Conservation (phyloP, 257 asterid genomes). For the Gardenia jasminoides region DNA sequence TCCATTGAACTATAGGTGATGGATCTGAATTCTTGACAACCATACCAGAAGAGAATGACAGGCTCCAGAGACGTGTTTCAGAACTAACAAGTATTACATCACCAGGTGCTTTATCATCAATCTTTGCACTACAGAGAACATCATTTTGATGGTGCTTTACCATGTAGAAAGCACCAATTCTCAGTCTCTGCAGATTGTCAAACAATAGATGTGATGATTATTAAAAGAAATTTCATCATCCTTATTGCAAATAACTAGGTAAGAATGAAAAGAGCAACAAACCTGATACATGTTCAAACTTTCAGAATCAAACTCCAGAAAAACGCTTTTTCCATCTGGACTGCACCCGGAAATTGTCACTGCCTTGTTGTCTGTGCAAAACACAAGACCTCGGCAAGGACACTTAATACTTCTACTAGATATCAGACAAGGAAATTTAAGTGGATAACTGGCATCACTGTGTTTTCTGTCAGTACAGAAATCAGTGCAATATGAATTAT, state of each 20-base stretch:
- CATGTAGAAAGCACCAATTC: slow-evolving; percentile 62
- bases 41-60: slow-evolving; percentile 47
- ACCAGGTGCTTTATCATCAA: slow-evolving; percentile 21
- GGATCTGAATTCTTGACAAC: slow-evolving; percentile 38
- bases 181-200: slow-evolving; percentile 56
- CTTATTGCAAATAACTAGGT: background rate
- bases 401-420: slow-evolving; percentile 32
- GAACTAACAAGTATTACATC: slow-evolving; percentile 46
- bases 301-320: slow-evolving; percentile 65
- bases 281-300: slow-evolving; percentile 61
- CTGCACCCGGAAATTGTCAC: slow-evolving; percentile 38
- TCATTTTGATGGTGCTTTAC: slow-evolving; percentile 52
- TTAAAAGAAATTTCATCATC: background rate
- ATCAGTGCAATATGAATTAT: slow-evolving; percentile 22
- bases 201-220: background rate
- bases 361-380: slow-evolving; percentile 31
- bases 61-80: slow-evolving; percentile 47
- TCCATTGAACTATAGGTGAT: slow-evolving; percentile 19
- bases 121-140: slow-evolving; percentile 33
- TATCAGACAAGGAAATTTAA: slow-evolving; percentile 51
- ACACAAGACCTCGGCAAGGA: slow-evolving; percentile 46
- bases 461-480: slow-evolving; percentile 17
- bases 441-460: slow-evolving; percentile 23
- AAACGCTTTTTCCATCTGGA: slow-evolving; percentile 41
- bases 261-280: slow-evolving; percentile 15